Percentiles rank a stretch among this genome's conserved stretches.
These are phyloP conservation scores for Monilinia vaccinii-corymbosi DNA, from an alignment of 2,329 filamentous ascomycete species.

Conservation along the genomic window DNA sequence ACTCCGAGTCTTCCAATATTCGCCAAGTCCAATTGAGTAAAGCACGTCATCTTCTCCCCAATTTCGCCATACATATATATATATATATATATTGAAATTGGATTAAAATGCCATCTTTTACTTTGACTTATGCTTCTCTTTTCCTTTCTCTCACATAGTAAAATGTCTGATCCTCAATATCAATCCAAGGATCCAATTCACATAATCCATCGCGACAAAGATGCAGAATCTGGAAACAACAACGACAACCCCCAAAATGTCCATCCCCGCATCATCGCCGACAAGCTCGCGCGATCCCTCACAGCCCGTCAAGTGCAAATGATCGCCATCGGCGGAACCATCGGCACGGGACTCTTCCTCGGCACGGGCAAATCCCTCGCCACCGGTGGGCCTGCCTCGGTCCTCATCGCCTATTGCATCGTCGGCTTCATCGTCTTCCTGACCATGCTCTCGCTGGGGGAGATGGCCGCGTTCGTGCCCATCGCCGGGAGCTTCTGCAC, in stretches of 20 bases:
- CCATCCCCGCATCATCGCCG: constrained; percentile 13
- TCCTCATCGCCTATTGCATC: constrained; percentile 48
- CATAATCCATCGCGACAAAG: no score
- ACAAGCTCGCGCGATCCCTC: constrained; percentile 42
- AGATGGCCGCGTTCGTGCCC: constrained; percentile 50
- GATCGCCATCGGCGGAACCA: constrained; percentile 54
- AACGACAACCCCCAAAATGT: background rate
- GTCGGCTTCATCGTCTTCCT: constrained; percentile 49
- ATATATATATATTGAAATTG: no score
- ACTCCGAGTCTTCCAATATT: no score
- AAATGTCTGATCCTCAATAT: no score
- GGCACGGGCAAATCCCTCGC: constrained; percentile 52
- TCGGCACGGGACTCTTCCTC: constrained; percentile 53
- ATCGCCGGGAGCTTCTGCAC: constrained; percentile 47
- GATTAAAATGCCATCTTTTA: no score
- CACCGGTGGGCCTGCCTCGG: constrained; percentile 49
- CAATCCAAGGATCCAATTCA: no score
- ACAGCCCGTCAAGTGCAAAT: constrained; percentile 58
- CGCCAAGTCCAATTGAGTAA: no score
- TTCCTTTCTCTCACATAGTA: no score
- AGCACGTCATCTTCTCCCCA: no score
- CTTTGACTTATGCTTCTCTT: no score
- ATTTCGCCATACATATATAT: no score
- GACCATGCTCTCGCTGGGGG: constrained; percentile 49
- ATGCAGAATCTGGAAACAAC: background rate